Conservation (phyloP, 1,139 yeast genomes). For the Yamadazyma mexicana region DNA sequence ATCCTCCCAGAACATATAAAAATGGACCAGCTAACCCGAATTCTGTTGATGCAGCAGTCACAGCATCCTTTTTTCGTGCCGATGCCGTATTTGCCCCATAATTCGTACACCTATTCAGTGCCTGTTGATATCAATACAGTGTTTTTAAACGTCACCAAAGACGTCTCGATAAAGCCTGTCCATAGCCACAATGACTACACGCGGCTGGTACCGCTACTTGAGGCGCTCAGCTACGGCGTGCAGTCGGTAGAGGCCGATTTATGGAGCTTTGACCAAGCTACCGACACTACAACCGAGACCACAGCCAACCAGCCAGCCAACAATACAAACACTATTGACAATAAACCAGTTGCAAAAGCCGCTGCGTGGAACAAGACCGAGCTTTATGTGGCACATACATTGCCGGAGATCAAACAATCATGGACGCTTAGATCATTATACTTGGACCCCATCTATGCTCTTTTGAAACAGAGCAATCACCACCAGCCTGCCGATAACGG, state of each 20-base stretch:
- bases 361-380: neutral
- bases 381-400: slow-evolving; percentile 67
- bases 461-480: slow-evolving; percentile 46
- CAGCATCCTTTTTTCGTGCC: too few relatives aligned
- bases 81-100: too few relatives aligned
- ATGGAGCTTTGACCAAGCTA: slow-evolving; percentile 44
- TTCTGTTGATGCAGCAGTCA: too few relatives aligned
- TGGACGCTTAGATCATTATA: slow-evolving; percentile 53
- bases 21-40: too few relatives aligned
- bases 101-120: neutral
- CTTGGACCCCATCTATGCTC: slow-evolving; percentile 48
- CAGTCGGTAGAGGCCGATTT: slow-evolving; percentile 71
- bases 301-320: too few relatives aligned
- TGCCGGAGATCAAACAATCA: slow-evolving; percentile 38
- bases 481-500: slow-evolving; percentile 19
- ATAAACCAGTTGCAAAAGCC: neutral
- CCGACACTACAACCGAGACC: slow-evolving; percentile 22
- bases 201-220: slow-evolving; percentile 59
- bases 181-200: slow-evolving; percentile 81
- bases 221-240: slow-evolving; percentile 59
- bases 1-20: too few relatives aligned
- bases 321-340: slow-evolving; percentile 19
- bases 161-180: slow-evolving; percentile 48
- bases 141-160: slow-evolving; percentile 24
- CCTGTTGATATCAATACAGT: slow-evolving; percentile 7